Base-by-base conservation (phyloP, 192 early-diverging fungal genomes). In the Lobosporangium transversale region DNA sequence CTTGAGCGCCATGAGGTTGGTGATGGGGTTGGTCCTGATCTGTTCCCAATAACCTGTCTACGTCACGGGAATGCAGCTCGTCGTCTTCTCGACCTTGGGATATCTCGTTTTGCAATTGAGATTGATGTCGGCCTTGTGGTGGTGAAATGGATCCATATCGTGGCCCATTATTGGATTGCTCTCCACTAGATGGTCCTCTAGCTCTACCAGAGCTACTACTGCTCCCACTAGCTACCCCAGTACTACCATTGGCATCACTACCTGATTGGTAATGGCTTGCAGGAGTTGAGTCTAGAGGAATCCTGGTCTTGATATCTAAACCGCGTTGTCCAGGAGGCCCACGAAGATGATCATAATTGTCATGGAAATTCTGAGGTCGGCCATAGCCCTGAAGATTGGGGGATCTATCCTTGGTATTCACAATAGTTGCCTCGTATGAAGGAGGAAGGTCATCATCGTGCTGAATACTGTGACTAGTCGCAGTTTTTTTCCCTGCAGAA, bases 301-400 rank as follows among this genome's bases (percentile, higher is more conserved):
- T 71, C 40, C 73, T 66, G 17, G 73, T 67, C 40, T 76, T 76
- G 24, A 76, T 48, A 55, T 76, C 73, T 6, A 58, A 35, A 10
- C 73, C 73, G n/a, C 73, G 73, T 47, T 76, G 73, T 1, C 73
- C 53, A 14, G 53, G 52, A 14, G 73, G 73, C 29, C 73, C 73
- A 37, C 73, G 12, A 1, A 76, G 53, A 10, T 76, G 73, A 35
- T 76, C 73, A 23, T 76, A 76, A 44, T 76, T 76, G 48, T 76
- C 73, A 21, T 76, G 73, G n/a, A 76, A 55, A n/a, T n/a, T n/a
- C 47, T 76, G 73, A 8, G 58, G 64, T n/a, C n/a, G n/a, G n/a
- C n/a, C n/a, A n/a, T n/a, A n/a, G n/a, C n/a, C n/a, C n/a, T n/a
- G n/a, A n/a, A n/a, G n/a, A n/a, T n/a, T n/a, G n/a, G n/a, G n/a